Evolutionary conservation across 2,329 filamentous ascomycete species (phyloP), one percentile per base, ranked within the genome.

Genomic region (Neoscytalidium dimidiatum): DNA sequence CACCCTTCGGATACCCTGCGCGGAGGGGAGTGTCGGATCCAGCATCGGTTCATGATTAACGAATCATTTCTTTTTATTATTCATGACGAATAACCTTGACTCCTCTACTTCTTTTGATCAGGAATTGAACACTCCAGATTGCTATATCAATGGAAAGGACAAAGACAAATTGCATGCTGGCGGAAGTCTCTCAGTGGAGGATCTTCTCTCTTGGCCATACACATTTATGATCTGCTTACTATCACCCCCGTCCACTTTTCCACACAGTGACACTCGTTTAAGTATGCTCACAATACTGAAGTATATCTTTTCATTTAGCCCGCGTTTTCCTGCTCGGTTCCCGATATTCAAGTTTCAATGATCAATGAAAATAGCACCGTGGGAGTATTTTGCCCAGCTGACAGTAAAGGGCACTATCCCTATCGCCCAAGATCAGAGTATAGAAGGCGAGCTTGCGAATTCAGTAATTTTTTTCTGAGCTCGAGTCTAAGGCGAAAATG

Each of bases 21-120:
- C 9, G 35, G 35, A 41, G 53, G 53, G 17, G n/a, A n/a, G n/a
- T n/a, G n/a, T n/a, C n/a, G n/a, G n/a, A n/a, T n/a, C n/a, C n/a
- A n/a, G n/a, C n/a, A n/a, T 44, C 21, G 21, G 44, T 31, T 58
- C 4, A 58, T 58, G 53, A 58, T 21, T 58, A 43, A 58, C 21
- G 53, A 58, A 35, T 17, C 29, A 17, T 26, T 58, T 58, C 6
- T 49, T 57, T 43, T 58, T 14, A 58, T 29, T 17, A 13, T 43
- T 58, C 13, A 26, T 58, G 53, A 58, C 44, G 35, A 35, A 58
- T 58, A 58, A 35, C 53, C 44, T 43, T 38, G 33, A 2, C n/a
- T 56, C 29, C 8, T 58, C 29, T 29, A n/a, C 23, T 43, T 23
- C 29, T 35, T 43, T 28, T 23, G 28, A 21, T 19, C 14, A 5